phyloP scores from a whole-genome alignment of 768 basidiomycete genomes.

The Lentinula sp. region DNA sequence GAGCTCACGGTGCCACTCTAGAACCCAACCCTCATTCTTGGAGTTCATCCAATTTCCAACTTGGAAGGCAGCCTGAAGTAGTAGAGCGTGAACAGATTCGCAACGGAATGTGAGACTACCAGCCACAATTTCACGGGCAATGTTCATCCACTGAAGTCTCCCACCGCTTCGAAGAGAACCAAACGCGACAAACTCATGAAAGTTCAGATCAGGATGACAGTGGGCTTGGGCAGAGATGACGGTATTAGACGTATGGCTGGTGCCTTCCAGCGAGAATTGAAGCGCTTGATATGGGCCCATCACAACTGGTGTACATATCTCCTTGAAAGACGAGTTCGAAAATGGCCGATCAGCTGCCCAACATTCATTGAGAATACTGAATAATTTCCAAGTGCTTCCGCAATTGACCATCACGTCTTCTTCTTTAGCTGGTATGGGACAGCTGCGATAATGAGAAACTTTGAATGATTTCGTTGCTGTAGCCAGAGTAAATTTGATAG shows the following conservation, averaged over 20 bases:
- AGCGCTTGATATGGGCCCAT: slow-evolving; percentile 23
- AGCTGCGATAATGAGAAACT: slow-evolving; percentile 21
- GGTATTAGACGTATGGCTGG: slow-evolving; percentile 35
- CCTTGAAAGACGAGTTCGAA: not conserved
- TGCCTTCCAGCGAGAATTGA: slow-evolving; percentile 27
- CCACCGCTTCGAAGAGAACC: slow-evolving; percentile 38
- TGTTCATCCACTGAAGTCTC: slow-evolving; percentile 44
- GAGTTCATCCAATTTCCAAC: slow-evolving; percentile 22
- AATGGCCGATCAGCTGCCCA: not conserved
- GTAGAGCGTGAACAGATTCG: slow-evolving; percentile 32
- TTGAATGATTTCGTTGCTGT: slow-evolving; percentile 20
- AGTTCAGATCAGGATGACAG: slow-evolving; percentile 31
- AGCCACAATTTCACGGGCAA: slow-evolving; percentile 37
- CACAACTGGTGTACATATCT: slow-evolving; percentile 13
- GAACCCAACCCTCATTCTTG: not conserved
- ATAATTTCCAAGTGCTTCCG: slow-evolving; percentile 18
- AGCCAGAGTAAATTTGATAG: slow-evolving; percentile 25
- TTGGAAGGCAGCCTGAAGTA: slow-evolving; percentile 40
- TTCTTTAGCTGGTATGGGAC: slow-evolving; percentile 11
- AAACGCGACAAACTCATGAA: slow-evolving; percentile 43
- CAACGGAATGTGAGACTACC: slow-evolving; percentile 30
- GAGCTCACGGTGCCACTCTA: slow-evolving; percentile 37
- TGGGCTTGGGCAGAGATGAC: slow-evolving; percentile 33
- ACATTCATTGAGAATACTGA: slow-evolving; percentile 9
- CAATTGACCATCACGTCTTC: slow-evolving; percentile 20